Base-by-base conservation (phyloP, 2,329 filamentous ascomycete genomes). In the Paecilomyces variotii region DNA sequence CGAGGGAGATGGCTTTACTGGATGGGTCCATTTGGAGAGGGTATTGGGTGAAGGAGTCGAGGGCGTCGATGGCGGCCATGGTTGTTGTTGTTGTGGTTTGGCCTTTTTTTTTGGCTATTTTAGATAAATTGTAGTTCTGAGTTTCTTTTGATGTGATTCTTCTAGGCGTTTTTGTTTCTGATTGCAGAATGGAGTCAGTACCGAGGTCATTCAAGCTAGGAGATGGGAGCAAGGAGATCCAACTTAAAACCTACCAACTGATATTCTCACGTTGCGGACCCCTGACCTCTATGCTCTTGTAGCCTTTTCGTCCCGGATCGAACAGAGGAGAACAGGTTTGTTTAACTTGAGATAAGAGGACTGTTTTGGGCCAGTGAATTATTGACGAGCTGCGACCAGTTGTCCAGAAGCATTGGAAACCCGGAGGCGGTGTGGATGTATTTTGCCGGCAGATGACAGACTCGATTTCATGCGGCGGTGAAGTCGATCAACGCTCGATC, bases 21-120 rank as follows among this genome's bases (percentile, higher is more conserved):
- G 85, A 75, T n/a, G 90, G 84, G 79, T 97, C 89, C 74, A 97
- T 83, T 62, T 84, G 80, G 56, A 99, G 80, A 39, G 91, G 89
- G 70, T 96, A 86, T 67, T 91, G 85, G 66, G 86, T 89, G 82
- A 93, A 97, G 66, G 70, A 57, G 57, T 75, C 72, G 57, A 74
- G 58, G n/a, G 58, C 57, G 55, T 45, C 67, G 63, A 63, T 64
- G 56, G 62, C 65, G 54, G 67, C 62, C 68, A 71, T 72, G 61
- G 60, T 32, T 66, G 57, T 10, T 1, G 4, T n/a, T 45, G 14
- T 0, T 34, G 32, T 34, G 9, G 32, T 19, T 19, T 19, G 19
- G 19, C 19, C 19, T 19, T 19, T 19, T 19, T 19, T 32, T 9
- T 32, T 32, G 10, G 30, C 30, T 32, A 10, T 32, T 19, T 1